Evolutionary conservation across 305 asterid species (phyloP).

Genomic region (Fraxinus platypoda): DNA sequence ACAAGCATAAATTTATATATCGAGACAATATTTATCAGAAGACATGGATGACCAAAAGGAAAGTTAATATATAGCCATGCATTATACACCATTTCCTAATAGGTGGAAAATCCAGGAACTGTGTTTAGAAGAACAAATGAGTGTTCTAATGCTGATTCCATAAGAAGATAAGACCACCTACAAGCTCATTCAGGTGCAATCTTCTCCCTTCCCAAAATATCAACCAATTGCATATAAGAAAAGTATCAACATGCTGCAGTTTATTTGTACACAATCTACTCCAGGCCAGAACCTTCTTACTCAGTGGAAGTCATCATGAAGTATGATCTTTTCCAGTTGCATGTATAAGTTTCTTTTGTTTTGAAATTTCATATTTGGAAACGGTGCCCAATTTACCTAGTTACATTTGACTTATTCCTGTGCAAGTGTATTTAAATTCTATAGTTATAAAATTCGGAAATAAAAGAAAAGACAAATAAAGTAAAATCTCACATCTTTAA

Average conservation of each 20-base stretch:
- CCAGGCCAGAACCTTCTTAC: background rate
- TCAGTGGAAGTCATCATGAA: background rate
- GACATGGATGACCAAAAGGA: background rate
- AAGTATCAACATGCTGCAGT: background rate
- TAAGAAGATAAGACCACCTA: background rate
- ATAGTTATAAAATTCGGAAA: too few relatives aligned
- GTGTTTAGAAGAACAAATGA: background rate
- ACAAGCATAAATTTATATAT: background rate
- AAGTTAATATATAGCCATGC: too few relatives aligned
- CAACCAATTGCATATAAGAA: background rate
- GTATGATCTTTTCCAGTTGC: background rate
- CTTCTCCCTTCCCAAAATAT: background rate
- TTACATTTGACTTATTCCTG: background rate
- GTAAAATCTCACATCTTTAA: conserved; percentile 54
- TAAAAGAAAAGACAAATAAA: too few relatives aligned
- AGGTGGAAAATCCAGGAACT: background rate
- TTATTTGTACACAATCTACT: background rate
- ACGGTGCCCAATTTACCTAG: background rate
- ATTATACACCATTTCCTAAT: too few relatives aligned
- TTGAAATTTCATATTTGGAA: background rate
- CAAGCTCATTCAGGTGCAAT: background rate
- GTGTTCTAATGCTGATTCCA: background rate
- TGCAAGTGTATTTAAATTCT: background rate
- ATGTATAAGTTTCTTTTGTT: background rate
- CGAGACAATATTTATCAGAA: background rate